These are phyloP conservation scores for Ophiostoma tasmaniense DNA, from an alignment of 2,329 filamentous ascomycete genomes.

Conservation along the genomic window DNA sequence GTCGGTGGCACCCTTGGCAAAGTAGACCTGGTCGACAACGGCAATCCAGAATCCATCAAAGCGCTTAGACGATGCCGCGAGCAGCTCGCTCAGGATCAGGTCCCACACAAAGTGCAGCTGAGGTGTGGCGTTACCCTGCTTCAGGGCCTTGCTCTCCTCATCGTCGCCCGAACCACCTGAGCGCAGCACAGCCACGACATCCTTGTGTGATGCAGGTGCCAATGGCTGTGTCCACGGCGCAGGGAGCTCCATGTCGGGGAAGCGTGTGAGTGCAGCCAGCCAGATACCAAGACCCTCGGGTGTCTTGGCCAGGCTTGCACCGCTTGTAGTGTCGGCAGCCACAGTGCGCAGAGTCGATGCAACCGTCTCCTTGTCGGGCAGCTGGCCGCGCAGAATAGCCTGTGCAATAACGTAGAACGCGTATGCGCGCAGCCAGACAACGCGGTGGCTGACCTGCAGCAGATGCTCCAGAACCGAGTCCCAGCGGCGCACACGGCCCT, in stretches of 20 bases:
- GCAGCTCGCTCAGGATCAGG: slow-evolving; percentile 49
- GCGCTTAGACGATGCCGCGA: slow-evolving; percentile 19
- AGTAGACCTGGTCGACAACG: slow-evolving; percentile 78
- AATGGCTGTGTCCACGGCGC: slow-evolving; percentile 76
- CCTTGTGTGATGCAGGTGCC: slow-evolving; percentile 55
- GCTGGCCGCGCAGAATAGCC: slow-evolving; percentile 49
- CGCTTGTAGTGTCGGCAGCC: slow-evolving; percentile 35
- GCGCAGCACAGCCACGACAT: slow-evolving; percentile 65
- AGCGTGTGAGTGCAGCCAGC: slow-evolving; percentile 59
- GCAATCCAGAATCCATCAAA: slow-evolving; percentile 21
- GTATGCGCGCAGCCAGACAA: slow-evolving; percentile 82
- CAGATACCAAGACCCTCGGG: slow-evolving; percentile 86
- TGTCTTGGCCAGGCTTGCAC: slow-evolving; percentile 58
- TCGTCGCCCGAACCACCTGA: slow-evolving; percentile 35
- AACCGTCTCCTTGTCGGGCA: slow-evolving; percentile 49
- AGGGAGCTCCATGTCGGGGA: slow-evolving; percentile 56
- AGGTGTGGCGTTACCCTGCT: slow-evolving; percentile 67
- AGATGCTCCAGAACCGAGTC: slow-evolving; percentile 62
- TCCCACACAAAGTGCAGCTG: slow-evolving; percentile 86
- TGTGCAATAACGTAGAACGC: slow-evolving; percentile 77
- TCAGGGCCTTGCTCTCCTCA: slow-evolving; percentile 27
- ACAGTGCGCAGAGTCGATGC: slow-evolving; percentile 52
- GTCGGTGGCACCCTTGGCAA: slow-evolving; percentile 71
- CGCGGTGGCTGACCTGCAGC: slow-evolving; percentile 66
- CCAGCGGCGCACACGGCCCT: slow-evolving; percentile 40